Evolutionary conservation across 768 basidiomycete genomes (phyloP).

Genomic region (Termitomyces sp.): DNA sequence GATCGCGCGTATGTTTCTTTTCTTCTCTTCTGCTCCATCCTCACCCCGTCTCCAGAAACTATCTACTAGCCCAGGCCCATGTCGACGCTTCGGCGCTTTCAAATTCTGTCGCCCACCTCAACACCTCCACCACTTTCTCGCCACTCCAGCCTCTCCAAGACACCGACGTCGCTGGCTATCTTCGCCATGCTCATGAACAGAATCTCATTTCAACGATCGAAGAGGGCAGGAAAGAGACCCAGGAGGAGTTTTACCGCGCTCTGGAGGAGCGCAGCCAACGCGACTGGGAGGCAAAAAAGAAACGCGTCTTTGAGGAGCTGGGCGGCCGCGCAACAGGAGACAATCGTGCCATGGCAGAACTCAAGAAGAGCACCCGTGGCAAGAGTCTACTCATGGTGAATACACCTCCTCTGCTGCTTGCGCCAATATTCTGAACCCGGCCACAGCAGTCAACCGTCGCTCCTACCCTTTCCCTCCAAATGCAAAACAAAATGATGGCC

Average conservation of each 20-base stretch:
- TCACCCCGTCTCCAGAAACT: constrained; percentile 53
- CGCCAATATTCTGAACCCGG: not conserved
- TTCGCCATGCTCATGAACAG: constrained; percentile 93
- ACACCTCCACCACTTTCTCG: constrained; percentile 79
- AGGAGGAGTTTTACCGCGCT: constrained; percentile 79
- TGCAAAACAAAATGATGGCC: constrained; percentile 95
- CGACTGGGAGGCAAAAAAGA: constrained; percentile 92
- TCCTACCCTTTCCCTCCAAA: constrained; percentile 65
- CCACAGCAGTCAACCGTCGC: constrained; percentile 31
- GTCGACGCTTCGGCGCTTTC: constrained; percentile 90
- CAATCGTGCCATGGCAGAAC: constrained; percentile 50
- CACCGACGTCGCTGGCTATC: constrained; percentile 90
- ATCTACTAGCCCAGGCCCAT: constrained; percentile 89
- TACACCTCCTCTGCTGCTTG: constrained; percentile 10
- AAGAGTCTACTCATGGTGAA: constrained; percentile 54
- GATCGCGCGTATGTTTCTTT: constrained; percentile 63
- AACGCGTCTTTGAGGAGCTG: constrained; percentile 84
- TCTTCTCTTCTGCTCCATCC: constrained; percentile 2
- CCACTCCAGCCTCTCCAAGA: constrained; percentile 92
- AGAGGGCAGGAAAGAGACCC: constrained; percentile 81
- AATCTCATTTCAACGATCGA: constrained; percentile 93
- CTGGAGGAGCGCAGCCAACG: constrained; percentile 70
- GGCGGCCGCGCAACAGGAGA: constrained; percentile 64
- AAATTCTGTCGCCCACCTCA: constrained; percentile 78
- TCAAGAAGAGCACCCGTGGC: constrained; percentile 60